Base-by-base conservation (phyloP, 2,329 filamentous ascomycete genomes). In the Canariomyces notabilis region DNA sequence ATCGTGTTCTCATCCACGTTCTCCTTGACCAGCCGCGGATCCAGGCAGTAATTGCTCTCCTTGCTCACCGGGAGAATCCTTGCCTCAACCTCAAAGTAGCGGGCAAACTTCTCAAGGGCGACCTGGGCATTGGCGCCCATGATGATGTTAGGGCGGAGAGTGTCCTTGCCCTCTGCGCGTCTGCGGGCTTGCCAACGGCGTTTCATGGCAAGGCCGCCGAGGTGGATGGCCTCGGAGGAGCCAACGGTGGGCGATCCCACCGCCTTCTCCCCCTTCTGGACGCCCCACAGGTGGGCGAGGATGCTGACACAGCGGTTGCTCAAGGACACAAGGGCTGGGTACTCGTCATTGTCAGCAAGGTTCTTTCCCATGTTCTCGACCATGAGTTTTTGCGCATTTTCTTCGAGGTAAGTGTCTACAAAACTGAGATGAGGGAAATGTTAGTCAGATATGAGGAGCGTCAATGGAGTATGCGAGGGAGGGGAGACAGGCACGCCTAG, bases 1-100 rank as follows among this genome's bases (percentile, higher is more conserved):
- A 88, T 87, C 0, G 84, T 88, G 55, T 87, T 87, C 64, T 87
- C 83, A 51, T 88, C 83, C 26, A 87, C 74, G 52, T 83, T 83
- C 56, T 86, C 61, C 57, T 75, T 78, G 1, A 87, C 79, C 20
- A 81, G 64, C 4, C 78, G 70, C 0, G 83, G 78, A 54, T 87
- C 82, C 6, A 87, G 70, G 23, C 80, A 68, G 59, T 73, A 83
- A 6, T 74, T 69, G 47, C 78, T 82, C 59, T 79, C 74, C 53
- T 75, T 71, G 42, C 72, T 80, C 9, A 84, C 83, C 15, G 77
- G 80, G 39, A 82, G 64, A 47, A 83, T 83, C 37, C 76, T 72
- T 19, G 80, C 76, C 59, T 87, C 83, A 31, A 87, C 83, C 36
- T 87, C 83, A 48, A 87, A 88, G 61, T 88, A 88, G 20, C 82